Base-by-base conservation (phyloP, 306 rosid genomes). In the Gillenia trifoliata region DNA sequence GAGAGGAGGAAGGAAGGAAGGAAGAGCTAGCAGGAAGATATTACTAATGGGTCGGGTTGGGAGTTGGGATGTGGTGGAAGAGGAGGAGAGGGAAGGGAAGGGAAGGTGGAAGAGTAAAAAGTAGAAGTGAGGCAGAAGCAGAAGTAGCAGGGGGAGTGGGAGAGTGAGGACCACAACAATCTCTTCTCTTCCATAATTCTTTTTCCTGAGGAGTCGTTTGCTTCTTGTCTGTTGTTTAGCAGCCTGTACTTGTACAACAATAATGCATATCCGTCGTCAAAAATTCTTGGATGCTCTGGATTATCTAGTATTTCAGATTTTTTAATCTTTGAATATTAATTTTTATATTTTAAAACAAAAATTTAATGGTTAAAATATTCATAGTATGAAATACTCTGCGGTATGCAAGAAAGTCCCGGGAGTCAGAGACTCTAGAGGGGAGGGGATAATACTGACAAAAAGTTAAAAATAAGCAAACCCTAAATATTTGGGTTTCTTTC, bases 81-180 rank as follows among this genome's bases (percentile, higher is more conserved):
- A 15, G 15, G 57, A 63, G 54, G 68, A 45, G n/a, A 71, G 15
- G 63, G 62, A 34, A 47, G 52, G 28, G 64, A 41, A 43, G 49
- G 26, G 71, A n/a, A n/a, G n/a, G n/a, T n/a, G n/a, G 31, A 68
- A 54, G 28, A 50, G 26, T 23, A 41, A 9, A 30, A 78, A 45
- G 71, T 20, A 30, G 67, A 73, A 50, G 30, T 47, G 55, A 57
- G 2, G 30, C 16, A 31, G 33, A 1, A 15, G 20, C 2, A 45
- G 52, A 7, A 15, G 7, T 5, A 45, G 20, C 15, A 19, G 52
- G 5, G 38, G 17, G 78, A 75, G 85, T 9, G 61, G 38, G 59
- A 16, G 59, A 59, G 68, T 66, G 76, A 80, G 95, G 94, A 85
- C 88, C 89, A 81, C 88, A 80, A 41, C 49, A 38, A 26, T 30